These are phyloP conservation scores for Chrysoporthe deuterocubensis DNA, from an alignment of 2,329 filamentous ascomycete genomes.

Conservation along the genomic window DNA sequence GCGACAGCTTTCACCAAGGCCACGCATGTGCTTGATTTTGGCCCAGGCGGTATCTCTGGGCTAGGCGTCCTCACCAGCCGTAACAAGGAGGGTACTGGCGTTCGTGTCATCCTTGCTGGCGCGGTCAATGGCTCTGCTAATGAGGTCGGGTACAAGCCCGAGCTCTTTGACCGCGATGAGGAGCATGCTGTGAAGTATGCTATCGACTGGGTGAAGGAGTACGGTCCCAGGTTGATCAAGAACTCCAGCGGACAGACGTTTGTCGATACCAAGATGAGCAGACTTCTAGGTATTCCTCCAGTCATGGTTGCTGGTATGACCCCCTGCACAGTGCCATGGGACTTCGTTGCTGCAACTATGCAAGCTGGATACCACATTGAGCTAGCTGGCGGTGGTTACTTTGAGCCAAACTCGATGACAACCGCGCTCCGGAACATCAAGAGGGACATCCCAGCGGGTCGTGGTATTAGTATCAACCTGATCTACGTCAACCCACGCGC, in stretches of 20 bases:
- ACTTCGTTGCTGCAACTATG: constrained; percentile 91
- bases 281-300: constrained; percentile 81
- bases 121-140: constrained; percentile 87
- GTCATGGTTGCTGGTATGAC: constrained; percentile 96
- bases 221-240: constrained; percentile 88
- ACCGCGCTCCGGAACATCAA: constrained; percentile 84
- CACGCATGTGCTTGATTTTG: constrained; percentile 95
- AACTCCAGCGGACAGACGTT: constrained; percentile 88
- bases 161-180: constrained; percentile 95
- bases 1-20: constrained; percentile 89
- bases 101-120: constrained; percentile 93
- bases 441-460: constrained; percentile 78
- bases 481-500: constrained; percentile 90
- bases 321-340: constrained; percentile 84
- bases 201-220: constrained; percentile 96
- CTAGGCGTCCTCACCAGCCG: constrained; percentile 95
- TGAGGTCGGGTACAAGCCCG: constrained; percentile 96
- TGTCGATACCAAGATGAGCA: constrained; percentile 96
- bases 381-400: constrained; percentile 88
- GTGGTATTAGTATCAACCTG: constrained; percentile 86
- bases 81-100: constrained; percentile 98
- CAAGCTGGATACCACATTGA: constrained; percentile 95
- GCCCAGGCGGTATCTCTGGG: constrained; percentile 94
- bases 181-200: constrained; percentile 94
- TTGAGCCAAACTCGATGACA: constrained; percentile 80